These are phyloP conservation scores for Piedraia hortae DNA, from an alignment of 2,329 filamentous ascomycete species.

Conservation along the genomic window DNA sequence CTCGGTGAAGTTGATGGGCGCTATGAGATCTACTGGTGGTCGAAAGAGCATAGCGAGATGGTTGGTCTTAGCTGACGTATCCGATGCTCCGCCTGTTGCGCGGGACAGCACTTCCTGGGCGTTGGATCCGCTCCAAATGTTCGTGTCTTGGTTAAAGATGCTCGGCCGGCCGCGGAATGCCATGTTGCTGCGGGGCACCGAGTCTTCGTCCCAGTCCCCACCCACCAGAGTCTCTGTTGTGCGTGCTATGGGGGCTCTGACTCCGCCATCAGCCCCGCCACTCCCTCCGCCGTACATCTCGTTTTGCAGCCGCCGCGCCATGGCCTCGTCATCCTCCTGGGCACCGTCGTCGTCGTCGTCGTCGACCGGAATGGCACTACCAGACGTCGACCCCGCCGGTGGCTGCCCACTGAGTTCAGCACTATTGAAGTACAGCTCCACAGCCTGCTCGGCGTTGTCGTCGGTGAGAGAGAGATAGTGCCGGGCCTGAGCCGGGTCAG, in stretches of 20 bases:
- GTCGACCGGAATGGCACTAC: constrained; percentile 31
- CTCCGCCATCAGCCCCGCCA: constrained; percentile 26
- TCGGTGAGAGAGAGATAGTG: constrained; percentile 70
- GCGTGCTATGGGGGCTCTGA: constrained; percentile 71
- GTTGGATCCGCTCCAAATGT: constrained; percentile 28
- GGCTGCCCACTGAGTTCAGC: constrained; percentile 21
- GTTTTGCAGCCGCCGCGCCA: constrained; percentile 75
- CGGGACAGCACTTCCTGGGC: constrained; percentile 25
- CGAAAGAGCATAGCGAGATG: constrained; percentile 77
- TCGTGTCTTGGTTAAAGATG: constrained; percentile 39
- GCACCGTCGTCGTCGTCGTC: constrained; percentile 42
- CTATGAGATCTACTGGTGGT: constrained; percentile 77
- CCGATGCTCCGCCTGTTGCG: constrained; percentile 37
- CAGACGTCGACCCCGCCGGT: constrained; percentile 11
- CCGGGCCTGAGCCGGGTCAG: constrained; percentile 42
- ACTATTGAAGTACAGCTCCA: constrained; percentile 74
- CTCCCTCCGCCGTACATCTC: constrained; percentile 42
- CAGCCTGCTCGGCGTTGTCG: constrained; percentile 57
- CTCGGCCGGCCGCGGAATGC: constrained; percentile 17
- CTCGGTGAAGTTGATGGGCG: constrained; percentile 47
- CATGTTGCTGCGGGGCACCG: constrained; percentile 4
- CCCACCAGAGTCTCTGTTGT: constrained; percentile 80
- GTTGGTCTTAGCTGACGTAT: constrained; percentile 39
- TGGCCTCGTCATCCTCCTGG: constrained; percentile 64
- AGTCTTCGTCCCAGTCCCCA: constrained; percentile 20